Base-by-base conservation (phyloP, 2,329 filamentous ascomycete genomes). In the Pezicula neosporulosa region DNA sequence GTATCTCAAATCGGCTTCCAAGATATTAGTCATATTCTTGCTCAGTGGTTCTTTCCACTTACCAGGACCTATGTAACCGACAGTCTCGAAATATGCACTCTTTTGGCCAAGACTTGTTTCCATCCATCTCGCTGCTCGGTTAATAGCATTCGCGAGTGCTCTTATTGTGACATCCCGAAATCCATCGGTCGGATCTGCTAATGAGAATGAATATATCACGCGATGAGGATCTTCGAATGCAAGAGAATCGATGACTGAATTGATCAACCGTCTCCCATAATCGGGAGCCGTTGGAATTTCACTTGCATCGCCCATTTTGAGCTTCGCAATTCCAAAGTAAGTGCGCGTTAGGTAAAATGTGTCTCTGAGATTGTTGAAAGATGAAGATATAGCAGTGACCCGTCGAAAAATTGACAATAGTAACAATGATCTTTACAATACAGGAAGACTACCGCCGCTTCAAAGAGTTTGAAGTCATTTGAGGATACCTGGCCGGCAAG, bases 41-140 rank as follows among this genome's bases (percentile, higher is more conserved):
- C 4, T 38, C 36, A 15, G 18, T 15, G 36, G 3, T 38, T 38
- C 6, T 19, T 24, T 18, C 3, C 7, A 24, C 4, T 12, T 19
- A 43, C 39, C 68, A 13, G 71, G 72, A 0, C 74, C 75, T 47
- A 77, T 69, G 57, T 76, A 78, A 3, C 72, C 70, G 27, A 77
- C 64, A 0, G 71, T 75, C 1, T 68, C 44, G 30, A 53, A 37
- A 70, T 46, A 68, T 67, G 15, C 6, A 42, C 46, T 21, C 49
- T 47, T n/a, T n/a, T n/a, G n/a, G 48, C 51, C 39, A n/a, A 60
- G 33, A 7, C 35, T n/a, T 1, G 44, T 37, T 8, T 56, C 39
- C n/a, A 63, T 33, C 55, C 54, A 62, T 60, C 60, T 61, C 24
- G 49, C 51, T 15, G 50, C 50, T 19, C 51, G 49, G 44, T 62